Base-by-base conservation (phyloP, 2,329 filamentous ascomycete genomes). In the Penicillium sp. region DNA sequence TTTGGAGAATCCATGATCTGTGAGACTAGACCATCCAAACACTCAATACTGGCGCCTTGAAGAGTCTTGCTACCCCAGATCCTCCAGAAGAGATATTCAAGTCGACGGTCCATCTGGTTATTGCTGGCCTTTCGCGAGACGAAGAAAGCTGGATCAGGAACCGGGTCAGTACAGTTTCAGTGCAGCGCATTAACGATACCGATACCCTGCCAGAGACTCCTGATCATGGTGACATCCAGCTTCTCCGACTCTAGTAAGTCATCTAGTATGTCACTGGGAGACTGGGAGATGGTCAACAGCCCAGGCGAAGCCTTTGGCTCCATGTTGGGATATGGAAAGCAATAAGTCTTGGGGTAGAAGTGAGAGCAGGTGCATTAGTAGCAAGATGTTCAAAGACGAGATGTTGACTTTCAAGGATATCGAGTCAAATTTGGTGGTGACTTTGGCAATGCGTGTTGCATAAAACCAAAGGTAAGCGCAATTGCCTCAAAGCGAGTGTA, bases 71-170 rank as follows among this genome's bases (percentile, higher is more conserved):
- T 73, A 40, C 72, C 65, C 74, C 73, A 77, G 51, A 77, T 71
- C 43, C 75, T 64, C 75, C 75, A 77, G 56, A 78, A 77, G 24
- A 77, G 65, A 56, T 77, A 76, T 47, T 76, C 73, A n/a, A 77
- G 61, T 47, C 75, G 66, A 43, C 61, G 59, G 37, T 73, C 72
- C 4, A 62, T 60, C 32, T 66, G 60, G 47, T 71, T 67, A 32
- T 68, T 63, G 39, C 73, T 65, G 13, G 69, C 67, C 38, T 69
- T 62, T 40, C 69, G 69, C 43, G 73, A 76, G 42, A 69, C 68
- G 42, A 65, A 68, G 56, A 74, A 77, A 31, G 73, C 75, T 77
- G 34, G 42, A n/a, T n/a, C 14, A 4, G 20, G 24, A 24, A 14
- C 23, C 10, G 35, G 4, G 4, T 38, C 20, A 38, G 20, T 7